phyloP scores from a whole-genome alignment of 2,329 filamentous ascomycete species.

The Alternaria atra region DNA sequence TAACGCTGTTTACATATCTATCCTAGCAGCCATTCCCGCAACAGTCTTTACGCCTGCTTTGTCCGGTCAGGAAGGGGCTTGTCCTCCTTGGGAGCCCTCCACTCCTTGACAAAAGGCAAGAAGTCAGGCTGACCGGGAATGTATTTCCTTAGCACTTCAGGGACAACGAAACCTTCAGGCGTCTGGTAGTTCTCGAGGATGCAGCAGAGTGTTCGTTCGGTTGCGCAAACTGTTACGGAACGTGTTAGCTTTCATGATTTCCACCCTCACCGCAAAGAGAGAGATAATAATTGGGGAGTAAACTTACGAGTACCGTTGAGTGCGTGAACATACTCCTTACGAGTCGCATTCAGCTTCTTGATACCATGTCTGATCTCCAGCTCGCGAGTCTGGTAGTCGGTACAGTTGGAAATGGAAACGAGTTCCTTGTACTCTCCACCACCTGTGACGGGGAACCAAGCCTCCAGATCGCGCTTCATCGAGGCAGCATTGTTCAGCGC shows the following conservation, averaged over 20 bases:
- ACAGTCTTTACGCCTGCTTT: neutral
- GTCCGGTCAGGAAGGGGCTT: constrained; percentile 37
- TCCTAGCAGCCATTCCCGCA: neutral
- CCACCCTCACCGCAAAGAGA: neutral
- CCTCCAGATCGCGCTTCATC: constrained; percentile 97
- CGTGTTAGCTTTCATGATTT: neutral
- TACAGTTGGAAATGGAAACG: constrained; percentile 97
- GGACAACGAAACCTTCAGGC: constrained; percentile 67
- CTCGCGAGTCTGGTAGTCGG: constrained; percentile 93
- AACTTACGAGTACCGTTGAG: constrained; percentile 74
- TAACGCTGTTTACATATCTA: neutral
- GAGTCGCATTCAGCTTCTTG: constrained; percentile 76
- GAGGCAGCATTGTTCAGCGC: constrained; percentile 63
- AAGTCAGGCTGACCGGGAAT: constrained; percentile 90
- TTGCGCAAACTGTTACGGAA: constrained; percentile 71
- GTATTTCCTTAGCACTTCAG: constrained; percentile 63
- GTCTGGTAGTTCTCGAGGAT: constrained; percentile 97
- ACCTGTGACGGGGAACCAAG: constrained; percentile 67
- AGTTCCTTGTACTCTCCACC: constrained; percentile 97
- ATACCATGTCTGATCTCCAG: constrained; percentile 91
- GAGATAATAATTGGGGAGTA: no score
- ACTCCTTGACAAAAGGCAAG: constrained; percentile 84
- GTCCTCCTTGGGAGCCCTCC: constrained; percentile 44
- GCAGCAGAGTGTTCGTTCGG: constrained; percentile 91
- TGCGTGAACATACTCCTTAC: constrained; percentile 94